These are phyloP conservation scores for Murraya paniculata DNA, from an alignment of 345 rosid species.

Conservation along the genomic window DNA sequence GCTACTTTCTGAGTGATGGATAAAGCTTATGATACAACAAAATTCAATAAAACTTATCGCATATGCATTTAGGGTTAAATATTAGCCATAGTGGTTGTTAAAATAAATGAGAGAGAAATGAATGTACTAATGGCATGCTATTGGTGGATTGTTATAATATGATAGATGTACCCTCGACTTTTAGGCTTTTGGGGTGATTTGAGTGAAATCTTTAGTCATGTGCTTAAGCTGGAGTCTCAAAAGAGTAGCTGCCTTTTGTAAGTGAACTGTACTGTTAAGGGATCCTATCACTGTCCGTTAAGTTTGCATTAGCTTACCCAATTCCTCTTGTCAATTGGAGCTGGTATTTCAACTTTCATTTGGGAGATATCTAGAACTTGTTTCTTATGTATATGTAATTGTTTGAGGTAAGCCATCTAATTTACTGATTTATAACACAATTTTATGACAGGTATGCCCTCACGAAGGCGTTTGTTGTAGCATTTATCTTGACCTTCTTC, in stretches of 20 bases:
- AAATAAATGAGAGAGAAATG: background rate
- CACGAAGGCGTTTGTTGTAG: constrained; percentile 73
- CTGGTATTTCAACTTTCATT: background rate
- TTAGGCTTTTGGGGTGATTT: background rate
- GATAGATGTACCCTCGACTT: background rate
- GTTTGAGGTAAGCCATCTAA: background rate
- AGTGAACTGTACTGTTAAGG: background rate
- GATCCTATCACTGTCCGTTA: background rate
- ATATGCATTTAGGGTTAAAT: background rate
- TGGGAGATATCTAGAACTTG: background rate
- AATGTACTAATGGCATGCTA: background rate
- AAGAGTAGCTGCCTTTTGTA: background rate
- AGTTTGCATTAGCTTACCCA: background rate
- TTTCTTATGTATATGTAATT: background rate
- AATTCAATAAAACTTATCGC: background rate
- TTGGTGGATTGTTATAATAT: background rate
- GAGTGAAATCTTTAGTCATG: background rate
- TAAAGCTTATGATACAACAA: background rate
- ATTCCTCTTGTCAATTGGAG: background rate
- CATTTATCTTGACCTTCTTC: constrained; percentile 68
- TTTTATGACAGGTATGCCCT: constrained; percentile 49
- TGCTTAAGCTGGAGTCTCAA: background rate
- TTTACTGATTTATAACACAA: background rate
- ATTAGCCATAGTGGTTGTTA: background rate
- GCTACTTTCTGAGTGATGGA: background rate